These are phyloP conservation scores for Mycena epipterygia DNA, from an alignment of 768 basidiomycete species.

Conservation along the genomic window DNA sequence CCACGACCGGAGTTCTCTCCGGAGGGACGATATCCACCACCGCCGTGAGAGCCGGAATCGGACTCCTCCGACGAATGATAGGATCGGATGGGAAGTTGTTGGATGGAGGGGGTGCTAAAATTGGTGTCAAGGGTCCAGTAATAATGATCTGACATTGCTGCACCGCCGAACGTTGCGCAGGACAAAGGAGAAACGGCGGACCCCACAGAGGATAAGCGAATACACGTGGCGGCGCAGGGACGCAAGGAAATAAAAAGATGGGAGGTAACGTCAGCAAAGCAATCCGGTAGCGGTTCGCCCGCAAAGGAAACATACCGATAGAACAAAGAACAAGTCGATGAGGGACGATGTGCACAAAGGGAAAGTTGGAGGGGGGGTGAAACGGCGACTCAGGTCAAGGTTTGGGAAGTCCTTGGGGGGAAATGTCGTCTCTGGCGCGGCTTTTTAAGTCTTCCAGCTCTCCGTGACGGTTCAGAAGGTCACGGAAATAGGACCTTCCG, in stretches of 20 bases:
- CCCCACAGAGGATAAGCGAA: conserved; percentile 13
- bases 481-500: not conserved
- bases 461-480: conserved; percentile 1
- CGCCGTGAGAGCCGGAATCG: conserved; percentile 22
- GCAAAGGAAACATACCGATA: conserved; percentile 26
- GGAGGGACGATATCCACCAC: conserved; percentile 11
- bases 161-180: conserved; percentile 9
- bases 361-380: conserved; percentile 3
- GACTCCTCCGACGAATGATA: conserved; percentile 28
- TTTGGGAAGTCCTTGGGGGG: conserved; percentile 9
- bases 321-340: conserved; percentile 16
- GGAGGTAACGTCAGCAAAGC: conserved; percentile 28
- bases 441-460: conserved; percentile 22
- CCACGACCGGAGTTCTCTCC: conserved; percentile 14
- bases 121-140: not conserved
- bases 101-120: not conserved
- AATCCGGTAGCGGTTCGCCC: conserved; percentile 16
- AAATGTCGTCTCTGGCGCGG: conserved; percentile 3
- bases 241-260: conserved; percentile 8
- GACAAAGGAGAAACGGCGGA: conserved; percentile 26
- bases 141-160: conserved; percentile 14
- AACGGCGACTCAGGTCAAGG: not conserved
- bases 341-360: not conserved
- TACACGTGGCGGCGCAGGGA: conserved; percentile 22
- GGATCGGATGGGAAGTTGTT: conserved; percentile 3